These are phyloP conservation scores for Colletotrichum siamense DNA, from an alignment of 2,329 filamentous ascomycete species.

Conservation along the genomic window DNA sequence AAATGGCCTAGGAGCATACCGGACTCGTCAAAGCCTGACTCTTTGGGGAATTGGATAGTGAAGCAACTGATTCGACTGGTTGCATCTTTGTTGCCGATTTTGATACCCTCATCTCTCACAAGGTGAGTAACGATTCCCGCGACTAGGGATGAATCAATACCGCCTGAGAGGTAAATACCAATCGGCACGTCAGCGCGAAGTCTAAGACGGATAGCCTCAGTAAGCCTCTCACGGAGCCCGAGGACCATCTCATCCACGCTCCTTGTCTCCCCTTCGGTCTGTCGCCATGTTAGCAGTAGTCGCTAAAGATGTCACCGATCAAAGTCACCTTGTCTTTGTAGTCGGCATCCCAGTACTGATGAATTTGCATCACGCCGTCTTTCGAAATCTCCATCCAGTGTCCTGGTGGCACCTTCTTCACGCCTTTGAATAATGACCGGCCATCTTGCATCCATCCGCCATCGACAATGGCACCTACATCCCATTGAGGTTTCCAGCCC, in stretches of 20 bases:
- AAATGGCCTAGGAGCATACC: conserved; percentile 24
- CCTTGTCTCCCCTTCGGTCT: conserved; percentile 42
- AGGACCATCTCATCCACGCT: conserved; percentile 55
- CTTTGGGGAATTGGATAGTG: conserved; percentile 56
- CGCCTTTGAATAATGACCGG: conserved; percentile 54
- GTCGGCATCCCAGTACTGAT: conserved; percentile 57
- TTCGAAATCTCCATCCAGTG: conserved; percentile 46
- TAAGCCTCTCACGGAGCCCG: conserved; percentile 51
- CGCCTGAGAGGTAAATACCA: conserved; percentile 61
- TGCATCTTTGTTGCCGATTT: conserved; percentile 44
- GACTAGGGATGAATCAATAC: conserved; percentile 61
- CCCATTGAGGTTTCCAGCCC: conserved; percentile 59
- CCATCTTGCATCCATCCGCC: conserved; percentile 49
- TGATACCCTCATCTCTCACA: conserved; percentile 47
- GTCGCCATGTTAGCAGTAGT: neutral
- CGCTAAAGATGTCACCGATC: rapidly evolving
- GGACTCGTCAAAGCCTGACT: conserved; percentile 55
- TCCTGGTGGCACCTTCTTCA: conserved; percentile 48
- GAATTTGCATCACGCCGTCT: conserved; percentile 37
- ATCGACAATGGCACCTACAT: conserved; percentile 50
- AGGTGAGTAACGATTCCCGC: conserved; percentile 61
- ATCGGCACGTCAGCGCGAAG: conserved; percentile 63
- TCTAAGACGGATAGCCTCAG: conserved; percentile 56
- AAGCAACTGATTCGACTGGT: conserved; percentile 41
- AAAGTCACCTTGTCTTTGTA: conserved; percentile 54